phyloP scores from a whole-genome alignment of 257 asterid species.

The Knoxia roxburghii region DNA sequence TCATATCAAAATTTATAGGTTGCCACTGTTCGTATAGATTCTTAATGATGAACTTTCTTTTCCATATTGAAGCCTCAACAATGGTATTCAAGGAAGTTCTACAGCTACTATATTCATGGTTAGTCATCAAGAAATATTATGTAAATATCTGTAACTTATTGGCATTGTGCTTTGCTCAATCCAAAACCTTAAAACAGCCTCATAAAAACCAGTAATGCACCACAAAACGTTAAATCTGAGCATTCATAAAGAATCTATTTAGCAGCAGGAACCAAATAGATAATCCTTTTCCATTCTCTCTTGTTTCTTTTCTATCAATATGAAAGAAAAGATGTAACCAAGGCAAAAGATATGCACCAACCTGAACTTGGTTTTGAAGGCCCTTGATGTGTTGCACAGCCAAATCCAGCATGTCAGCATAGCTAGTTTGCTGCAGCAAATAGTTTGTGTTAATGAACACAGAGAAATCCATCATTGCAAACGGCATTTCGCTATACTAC shows the following conservation, averaged over 20 bases:
- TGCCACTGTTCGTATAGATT: not conserved
- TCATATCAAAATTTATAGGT: too few species aligned
- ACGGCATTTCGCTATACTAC: not conserved
- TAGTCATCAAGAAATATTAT: not conserved
- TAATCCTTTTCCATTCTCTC: not conserved
- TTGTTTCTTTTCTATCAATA: not conserved
- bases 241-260: not conserved
- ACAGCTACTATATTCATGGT: not conserved
- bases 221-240: not conserved
- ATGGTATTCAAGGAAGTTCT: not conserved
- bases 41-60: not conserved
- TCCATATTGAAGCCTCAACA: not conserved
- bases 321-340: not conserved
- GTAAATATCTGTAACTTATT: not conserved
- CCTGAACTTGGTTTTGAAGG: constrained; percentile 80
- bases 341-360: constrained; percentile 17
- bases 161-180: not conserved
- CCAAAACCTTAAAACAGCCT: not conserved
- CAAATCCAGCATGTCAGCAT: constrained; percentile 89
- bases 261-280: too few species aligned
- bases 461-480: not conserved
- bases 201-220: not conserved
- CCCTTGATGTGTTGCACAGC: constrained; percentile 81
- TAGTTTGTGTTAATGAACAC: not conserved
- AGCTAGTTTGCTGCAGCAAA: constrained; percentile 93